These are phyloP conservation scores for Ceratobasidium sp. DNA, from an alignment of 1,284 basidiomycete species.

Conservation along the genomic window DNA sequence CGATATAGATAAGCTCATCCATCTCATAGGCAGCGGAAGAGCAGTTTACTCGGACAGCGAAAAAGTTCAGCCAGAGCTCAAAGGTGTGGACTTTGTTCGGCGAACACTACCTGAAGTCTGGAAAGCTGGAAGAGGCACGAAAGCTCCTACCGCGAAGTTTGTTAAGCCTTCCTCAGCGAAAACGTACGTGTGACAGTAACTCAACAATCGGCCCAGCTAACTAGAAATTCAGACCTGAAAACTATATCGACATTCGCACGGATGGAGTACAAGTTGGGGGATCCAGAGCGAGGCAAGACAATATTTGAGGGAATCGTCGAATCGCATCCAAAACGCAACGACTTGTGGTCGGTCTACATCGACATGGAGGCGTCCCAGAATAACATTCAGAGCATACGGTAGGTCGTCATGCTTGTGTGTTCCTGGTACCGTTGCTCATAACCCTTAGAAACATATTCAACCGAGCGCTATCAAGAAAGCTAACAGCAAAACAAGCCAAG, in stretches of 20 bases:
- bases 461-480: constrained; percentile 82
- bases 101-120: constrained; percentile 79
- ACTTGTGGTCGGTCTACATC: constrained; percentile 96
- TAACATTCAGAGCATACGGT: constrained; percentile 82
- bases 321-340: constrained; percentile 92
- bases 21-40: constrained; percentile 86
- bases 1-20: no score
- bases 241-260: constrained; percentile 95
- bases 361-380: constrained; percentile 89
- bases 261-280: constrained; percentile 94
- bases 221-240: constrained; percentile 79
- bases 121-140: constrained; percentile 81
- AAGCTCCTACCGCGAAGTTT: constrained; percentile 88
- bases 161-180: constrained; percentile 92
- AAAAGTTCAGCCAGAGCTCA: constrained; percentile 92
- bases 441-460: constrained; percentile 79
- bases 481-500: constrained; percentile 96
- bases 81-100: constrained; percentile 93
- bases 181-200: constrained; percentile 72
- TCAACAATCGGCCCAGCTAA: not conserved
- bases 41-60: constrained; percentile 82
- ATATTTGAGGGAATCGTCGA: constrained; percentile 97
- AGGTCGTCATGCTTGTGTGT: constrained; percentile 45
- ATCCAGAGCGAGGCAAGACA: constrained; percentile 93
- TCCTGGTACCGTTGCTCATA: not conserved